phyloP scores from a whole-genome alignment of 2,329 filamentous ascomycete species.

The Colletotrichum liriopes region DNA sequence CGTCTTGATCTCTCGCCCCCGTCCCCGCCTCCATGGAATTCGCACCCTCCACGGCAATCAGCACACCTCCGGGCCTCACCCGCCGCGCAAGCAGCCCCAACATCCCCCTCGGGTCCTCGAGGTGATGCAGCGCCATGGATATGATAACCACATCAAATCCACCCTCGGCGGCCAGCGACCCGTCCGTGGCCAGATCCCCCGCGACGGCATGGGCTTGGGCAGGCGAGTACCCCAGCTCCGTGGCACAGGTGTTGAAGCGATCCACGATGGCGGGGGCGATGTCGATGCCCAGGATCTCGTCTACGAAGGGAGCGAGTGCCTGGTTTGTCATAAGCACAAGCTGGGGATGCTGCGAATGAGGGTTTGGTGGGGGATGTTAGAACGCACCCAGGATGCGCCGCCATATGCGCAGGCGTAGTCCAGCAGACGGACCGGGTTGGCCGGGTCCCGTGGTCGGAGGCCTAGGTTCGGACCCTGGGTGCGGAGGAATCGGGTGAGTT shows the following conservation, averaged over 20 bases:
- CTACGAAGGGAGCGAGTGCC: slow-evolving; percentile 52
- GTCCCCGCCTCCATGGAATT: slow-evolving; percentile 22
- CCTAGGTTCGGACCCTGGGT: slow-evolving; percentile 34
- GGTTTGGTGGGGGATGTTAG: background rate
- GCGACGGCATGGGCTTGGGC: slow-evolving; percentile 51
- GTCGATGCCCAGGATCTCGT: slow-evolving; percentile 53
- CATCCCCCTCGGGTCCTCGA: slow-evolving; percentile 50
- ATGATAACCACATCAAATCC: slow-evolving; percentile 54
- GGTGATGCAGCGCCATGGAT: slow-evolving; percentile 56
- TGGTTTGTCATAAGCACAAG: slow-evolving; percentile 30
- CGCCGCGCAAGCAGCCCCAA: slow-evolving; percentile 49
- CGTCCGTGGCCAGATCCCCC: slow-evolving; percentile 50
- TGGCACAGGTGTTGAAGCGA: slow-evolving; percentile 51
- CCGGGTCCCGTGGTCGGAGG: slow-evolving; percentile 12
- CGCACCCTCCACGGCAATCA: slow-evolving; percentile 53
- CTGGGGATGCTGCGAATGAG: background rate
- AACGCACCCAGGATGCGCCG: slow-evolving; percentile 41
- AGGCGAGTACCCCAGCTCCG: slow-evolving; percentile 44
- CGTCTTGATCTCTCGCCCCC: slow-evolving; percentile 38
- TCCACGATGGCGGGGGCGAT: slow-evolving; percentile 52
- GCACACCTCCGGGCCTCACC: slow-evolving; percentile 49
- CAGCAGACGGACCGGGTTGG: slow-evolving; percentile 36
- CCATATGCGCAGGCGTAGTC: slow-evolving; percentile 45
- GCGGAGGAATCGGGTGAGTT: slow-evolving; percentile 38
- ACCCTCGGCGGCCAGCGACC: slow-evolving; percentile 43